Percentiles rank a stretch among this genome's conserved stretches.
These are phyloP conservation scores for Nemania bipapillata DNA, from an alignment of 2,329 filamentous ascomycete genomes.

Conservation along the genomic window DNA sequence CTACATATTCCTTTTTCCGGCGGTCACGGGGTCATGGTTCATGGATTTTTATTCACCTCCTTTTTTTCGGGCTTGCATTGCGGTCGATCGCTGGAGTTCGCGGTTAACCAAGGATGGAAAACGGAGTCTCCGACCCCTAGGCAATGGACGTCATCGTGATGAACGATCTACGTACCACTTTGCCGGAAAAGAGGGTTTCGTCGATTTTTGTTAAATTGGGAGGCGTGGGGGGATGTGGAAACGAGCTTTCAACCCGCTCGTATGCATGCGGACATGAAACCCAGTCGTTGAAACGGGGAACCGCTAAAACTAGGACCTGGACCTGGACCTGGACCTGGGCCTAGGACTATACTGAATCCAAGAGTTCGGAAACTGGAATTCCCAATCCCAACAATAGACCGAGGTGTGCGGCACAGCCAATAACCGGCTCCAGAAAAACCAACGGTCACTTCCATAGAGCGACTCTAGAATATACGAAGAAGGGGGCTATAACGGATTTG, in stretches of 20 bases:
- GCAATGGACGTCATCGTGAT: slow-evolving; percentile 5
- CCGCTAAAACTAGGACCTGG: no score
- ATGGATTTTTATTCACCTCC: not conserved
- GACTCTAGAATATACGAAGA: slow-evolving; percentile 11
- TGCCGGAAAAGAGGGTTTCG: slow-evolving; percentile 2
- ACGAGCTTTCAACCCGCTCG: slow-evolving; percentile 19
- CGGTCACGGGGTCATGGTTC: slow-evolving; percentile 18
- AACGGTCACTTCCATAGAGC: not conserved
- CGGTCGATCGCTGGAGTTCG: slow-evolving; percentile 12
- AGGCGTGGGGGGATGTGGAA: slow-evolving; percentile 21
- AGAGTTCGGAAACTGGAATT: slow-evolving; percentile 27
- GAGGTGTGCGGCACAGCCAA: slow-evolving; percentile 26
- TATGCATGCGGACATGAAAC: slow-evolving; percentile 21
- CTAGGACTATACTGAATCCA: slow-evolving; percentile 18
- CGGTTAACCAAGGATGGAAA: not conserved
- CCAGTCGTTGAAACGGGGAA: slow-evolving; percentile 17
- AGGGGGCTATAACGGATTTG: not conserved
- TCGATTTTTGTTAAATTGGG: not conserved
- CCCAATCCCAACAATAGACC: slow-evolving; percentile 24
- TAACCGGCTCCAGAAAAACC: slow-evolving; percentile 5
- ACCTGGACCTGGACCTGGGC: not conserved
- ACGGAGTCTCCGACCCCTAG: not conserved
- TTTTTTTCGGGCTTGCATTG: slow-evolving; percentile 12
- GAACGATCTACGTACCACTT: slow-evolving; percentile 16
- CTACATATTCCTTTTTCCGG: not conserved